phyloP scores from a whole-genome alignment of 495 filamentous ascomycete genomes.

The Aspergillus mulundensis region DNA sequence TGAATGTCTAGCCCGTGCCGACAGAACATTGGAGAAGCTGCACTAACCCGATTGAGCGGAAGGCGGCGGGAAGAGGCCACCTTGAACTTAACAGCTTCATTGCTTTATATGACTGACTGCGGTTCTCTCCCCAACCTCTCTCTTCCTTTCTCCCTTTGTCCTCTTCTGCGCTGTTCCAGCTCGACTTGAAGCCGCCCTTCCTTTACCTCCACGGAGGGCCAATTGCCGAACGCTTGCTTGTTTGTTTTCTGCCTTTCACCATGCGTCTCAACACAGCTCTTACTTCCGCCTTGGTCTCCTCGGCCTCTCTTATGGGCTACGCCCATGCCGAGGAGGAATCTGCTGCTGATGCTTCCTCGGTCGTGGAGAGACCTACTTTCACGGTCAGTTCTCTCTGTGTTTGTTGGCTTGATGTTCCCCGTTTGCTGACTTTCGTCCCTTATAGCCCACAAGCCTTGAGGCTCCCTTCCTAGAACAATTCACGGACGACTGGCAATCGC shows the following conservation, averaged over 20 bases:
- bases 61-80: conserved; percentile 41
- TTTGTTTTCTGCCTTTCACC: conserved; percentile 37
- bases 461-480: conserved; percentile 98
- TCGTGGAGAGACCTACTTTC: conserved; percentile 72
- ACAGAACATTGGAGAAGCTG: conserved; percentile 22
- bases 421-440: conserved; percentile 20
- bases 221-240: conserved; percentile 26
- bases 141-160: conserved; percentile 6
- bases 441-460: conserved; percentile 78
- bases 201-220: conserved; percentile 23
- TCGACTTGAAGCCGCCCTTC: conserved; percentile 31
- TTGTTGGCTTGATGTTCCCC: conserved; percentile 10
- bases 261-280: conserved; percentile 75
- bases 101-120: conserved; percentile 31
- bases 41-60: conserved; percentile 34
- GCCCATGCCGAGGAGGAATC: conserved; percentile 68
- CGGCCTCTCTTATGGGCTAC: conserved; percentile 66
- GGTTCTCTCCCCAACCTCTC: conserved; percentile 11
- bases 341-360: conserved; percentile 51
- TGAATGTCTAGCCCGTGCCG: neutral
- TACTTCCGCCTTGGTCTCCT: conserved; percentile 60
- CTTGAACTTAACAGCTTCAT: conserved; percentile 37
- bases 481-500: conserved; percentile 84
- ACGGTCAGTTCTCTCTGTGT: conserved; percentile 59
- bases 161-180: conserved; percentile 12